Evolutionary conservation across 129 eudicot species (phyloP), one percentile per base, ranked within the genome.

Genomic region (Solidago caesia): DNA sequence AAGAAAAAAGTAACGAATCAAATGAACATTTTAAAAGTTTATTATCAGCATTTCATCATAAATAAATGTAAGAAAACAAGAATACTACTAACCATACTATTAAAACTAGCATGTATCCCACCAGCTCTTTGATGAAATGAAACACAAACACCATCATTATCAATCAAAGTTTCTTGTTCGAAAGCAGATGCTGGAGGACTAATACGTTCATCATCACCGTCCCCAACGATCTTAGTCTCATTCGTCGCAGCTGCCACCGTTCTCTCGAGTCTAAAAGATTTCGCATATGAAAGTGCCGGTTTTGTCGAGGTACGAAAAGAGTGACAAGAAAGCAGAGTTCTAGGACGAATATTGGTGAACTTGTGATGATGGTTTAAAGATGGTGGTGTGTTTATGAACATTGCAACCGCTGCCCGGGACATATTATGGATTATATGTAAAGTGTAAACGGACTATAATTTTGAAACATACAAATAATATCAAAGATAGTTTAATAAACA

Each of bases 61-160:
- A 4, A 5, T 46, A 5, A 46, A 44, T 15, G 12, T 44, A 44
- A 15, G 53, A 43, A 44, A 65, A n/a, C 43, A 64, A 27, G 15
- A 56, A 27, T 16, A 42, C n/a, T n/a, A 77, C 86, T 8, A 64
- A 89, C 96, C 96, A 87, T 53, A 39, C 53, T 64, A 76, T 89
- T 89, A 21, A 89, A 75, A 43, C 70, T 74, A 42, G 80, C 67
- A 68, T 89, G 82, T 5, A 89, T 64, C 44, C 83, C 77, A 76
- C 68, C 69, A 73, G 78, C 62, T 69, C 73, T 67, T 49, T 11
- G 79, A 56, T 26, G 76, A 70, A 11, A 16, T 45, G 70, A 44
- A 75, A 21, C 45, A 72, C 33, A 33, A 33, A 33, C 64, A 21
- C 21, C 21, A 57, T 39, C 60, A 6, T 14, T 78, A n/a, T 80